Conservation (phyloP, 768 basidiomycete species). For the Serendipita indica region DNA sequence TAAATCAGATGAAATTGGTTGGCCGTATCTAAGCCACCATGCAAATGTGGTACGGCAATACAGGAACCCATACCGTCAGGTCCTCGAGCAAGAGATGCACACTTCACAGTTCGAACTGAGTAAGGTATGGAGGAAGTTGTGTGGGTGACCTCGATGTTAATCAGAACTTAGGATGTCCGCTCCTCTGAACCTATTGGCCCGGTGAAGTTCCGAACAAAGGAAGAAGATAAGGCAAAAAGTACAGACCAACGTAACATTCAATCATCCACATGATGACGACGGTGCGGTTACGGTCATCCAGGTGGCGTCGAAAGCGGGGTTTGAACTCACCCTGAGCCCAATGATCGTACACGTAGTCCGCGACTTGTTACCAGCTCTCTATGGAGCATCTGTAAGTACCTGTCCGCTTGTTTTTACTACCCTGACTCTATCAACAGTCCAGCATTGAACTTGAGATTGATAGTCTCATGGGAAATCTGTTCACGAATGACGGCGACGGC, state of each 20-base stretch:
- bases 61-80: too few relatives aligned
- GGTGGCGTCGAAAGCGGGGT: not conserved
- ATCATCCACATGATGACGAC: too few relatives aligned
- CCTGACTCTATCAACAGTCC: not conserved
- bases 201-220: too few relatives aligned
- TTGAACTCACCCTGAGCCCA: not conserved
- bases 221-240: too few relatives aligned
- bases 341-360: not conserved
- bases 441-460: slow-evolving; percentile 5
- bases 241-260: too few relatives aligned
- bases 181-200: too few relatives aligned
- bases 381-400: not conserved
- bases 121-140: not conserved
- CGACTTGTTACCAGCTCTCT: not conserved
- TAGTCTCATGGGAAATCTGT: not conserved
- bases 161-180: too few relatives aligned
- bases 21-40: slow-evolving; percentile 24
- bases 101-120: not conserved
- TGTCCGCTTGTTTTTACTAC: not conserved
- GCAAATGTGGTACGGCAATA: not conserved
- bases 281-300: too few relatives aligned
- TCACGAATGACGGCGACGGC: not conserved
- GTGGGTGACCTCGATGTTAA: too few relatives aligned
- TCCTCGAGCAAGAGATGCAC: not conserved
- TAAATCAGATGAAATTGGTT: slow-evolving; percentile 27